Conservation (phyloP, 352 stramenopile genomes). For the Aphanomyces stellatus region DNA sequence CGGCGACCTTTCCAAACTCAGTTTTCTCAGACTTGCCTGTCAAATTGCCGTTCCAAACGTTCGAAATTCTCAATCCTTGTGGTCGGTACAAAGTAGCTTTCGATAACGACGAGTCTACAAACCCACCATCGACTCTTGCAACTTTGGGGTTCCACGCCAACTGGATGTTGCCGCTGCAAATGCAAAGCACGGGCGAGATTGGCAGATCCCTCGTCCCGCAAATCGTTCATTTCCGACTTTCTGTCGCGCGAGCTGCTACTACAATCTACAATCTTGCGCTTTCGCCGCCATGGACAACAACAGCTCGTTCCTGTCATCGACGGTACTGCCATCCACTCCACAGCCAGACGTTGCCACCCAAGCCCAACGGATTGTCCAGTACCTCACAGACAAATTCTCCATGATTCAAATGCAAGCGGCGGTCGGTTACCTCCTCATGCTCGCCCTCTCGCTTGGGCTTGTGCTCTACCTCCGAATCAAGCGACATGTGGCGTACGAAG, state of each 20-base stretch:
- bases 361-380: too few relatives aligned
- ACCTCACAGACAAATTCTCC: slow-evolving; percentile 4
- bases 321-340: background rate
- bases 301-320: too few relatives aligned
- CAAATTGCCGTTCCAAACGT: background rate
- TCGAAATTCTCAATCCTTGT: too few relatives aligned
- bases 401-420: slow-evolving; percentile 31
- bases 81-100: too few relatives aligned
- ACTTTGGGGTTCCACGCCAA: background rate
- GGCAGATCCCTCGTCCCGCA: too few relatives aligned
- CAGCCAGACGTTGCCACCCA: background rate
- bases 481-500: slow-evolving; percentile 35
- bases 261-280: too few relatives aligned
- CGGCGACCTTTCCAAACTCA: background rate
- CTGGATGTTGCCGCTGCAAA: background rate
- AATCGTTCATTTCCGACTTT: too few relatives aligned
- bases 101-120: too few relatives aligned
- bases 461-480: slow-evolving; percentile 46
- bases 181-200: too few relatives aligned
- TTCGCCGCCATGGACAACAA: too few relatives aligned
- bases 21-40: background rate
- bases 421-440: slow-evolving; percentile 37
- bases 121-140: too few relatives aligned
- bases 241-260: too few relatives aligned
- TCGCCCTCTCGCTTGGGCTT: slow-evolving; percentile 35